These are phyloP conservation scores for Vigna trinervia DNA, from an alignment of 306 rosid genomes.

Conservation along the genomic window DNA sequence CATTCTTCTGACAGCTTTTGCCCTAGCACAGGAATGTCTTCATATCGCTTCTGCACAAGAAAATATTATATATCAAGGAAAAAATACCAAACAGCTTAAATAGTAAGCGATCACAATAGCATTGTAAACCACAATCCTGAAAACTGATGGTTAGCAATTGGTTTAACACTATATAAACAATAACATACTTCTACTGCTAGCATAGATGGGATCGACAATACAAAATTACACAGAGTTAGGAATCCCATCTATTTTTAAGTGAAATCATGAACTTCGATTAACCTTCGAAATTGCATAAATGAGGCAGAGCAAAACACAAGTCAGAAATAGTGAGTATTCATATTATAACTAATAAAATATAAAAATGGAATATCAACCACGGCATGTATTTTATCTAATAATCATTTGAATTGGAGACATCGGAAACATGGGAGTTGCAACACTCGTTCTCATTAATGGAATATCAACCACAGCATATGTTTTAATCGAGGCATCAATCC, in stretches of 20 bases:
- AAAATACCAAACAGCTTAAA: neutral
- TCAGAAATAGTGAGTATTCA: neutral
- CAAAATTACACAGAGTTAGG: neutral
- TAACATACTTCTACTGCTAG: neutral
- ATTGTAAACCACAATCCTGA: slow-evolving; percentile 22
- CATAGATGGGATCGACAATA: slow-evolving; percentile 3
- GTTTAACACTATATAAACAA: neutral
- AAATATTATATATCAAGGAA: neutral
- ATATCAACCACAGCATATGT: slow-evolving; percentile 6
- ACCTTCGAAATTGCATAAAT: neutral
- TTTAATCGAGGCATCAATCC: neutral
- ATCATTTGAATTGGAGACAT: neutral
- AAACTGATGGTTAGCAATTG: neutral
- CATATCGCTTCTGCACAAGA: slow-evolving; percentile 58
- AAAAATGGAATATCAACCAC: too few relatives aligned
- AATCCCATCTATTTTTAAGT: neutral
- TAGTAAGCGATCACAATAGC: neutral
- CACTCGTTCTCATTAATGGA: slow-evolving; percentile 1
- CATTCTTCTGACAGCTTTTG: slow-evolving; percentile 55
- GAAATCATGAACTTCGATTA: neutral
- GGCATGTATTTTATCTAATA: neutral
- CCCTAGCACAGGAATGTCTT: slow-evolving; percentile 60
- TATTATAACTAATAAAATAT: neutral
- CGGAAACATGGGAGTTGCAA: neutral
- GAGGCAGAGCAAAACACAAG: neutral